These are phyloP conservation scores for Fragaria ananassa DNA, from an alignment of 306 rosid genomes.

Conservation along the genomic window DNA sequence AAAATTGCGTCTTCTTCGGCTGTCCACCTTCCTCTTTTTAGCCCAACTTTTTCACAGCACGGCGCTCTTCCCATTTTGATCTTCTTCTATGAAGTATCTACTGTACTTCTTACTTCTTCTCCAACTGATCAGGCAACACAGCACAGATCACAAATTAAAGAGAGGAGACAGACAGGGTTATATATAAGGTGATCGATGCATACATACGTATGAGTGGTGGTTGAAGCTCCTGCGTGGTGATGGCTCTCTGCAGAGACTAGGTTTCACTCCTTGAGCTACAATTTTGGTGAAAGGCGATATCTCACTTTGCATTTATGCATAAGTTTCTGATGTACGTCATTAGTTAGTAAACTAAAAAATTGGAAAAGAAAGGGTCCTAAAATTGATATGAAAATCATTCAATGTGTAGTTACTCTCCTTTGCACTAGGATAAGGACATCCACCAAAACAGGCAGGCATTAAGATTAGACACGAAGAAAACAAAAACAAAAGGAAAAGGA, in stretches of 20 bases:
- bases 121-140: not conserved
- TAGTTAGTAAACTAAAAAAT: not conserved
- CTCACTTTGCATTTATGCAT: not conserved
- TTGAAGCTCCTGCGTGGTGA: not conserved
- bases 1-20: slow-evolving; percentile 71
- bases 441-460: not conserved
- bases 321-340: not conserved
- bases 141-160: not conserved
- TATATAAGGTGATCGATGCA: not conserved
- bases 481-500: not conserved
- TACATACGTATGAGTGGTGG: not conserved
- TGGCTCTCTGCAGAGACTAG: not conserved
- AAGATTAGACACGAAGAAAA: not conserved
- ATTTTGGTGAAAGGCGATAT: not conserved
- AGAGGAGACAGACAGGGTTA: not conserved
- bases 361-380: not conserved
- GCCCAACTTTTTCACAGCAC: slow-evolving; percentile 76
- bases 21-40: slow-evolving; percentile 89
- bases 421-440: not conserved
- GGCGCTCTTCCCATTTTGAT: slow-evolving; percentile 70
- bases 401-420: not conserved
- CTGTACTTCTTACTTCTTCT: not conserved
- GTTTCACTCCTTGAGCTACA: not conserved
- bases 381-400: not conserved
- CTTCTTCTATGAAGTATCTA: not conserved